These are phyloP conservation scores for Thermomucor indicae-seudaticae DNA, from an alignment of 371 early-diverging fungal genomes.

Conservation along the genomic window DNA sequence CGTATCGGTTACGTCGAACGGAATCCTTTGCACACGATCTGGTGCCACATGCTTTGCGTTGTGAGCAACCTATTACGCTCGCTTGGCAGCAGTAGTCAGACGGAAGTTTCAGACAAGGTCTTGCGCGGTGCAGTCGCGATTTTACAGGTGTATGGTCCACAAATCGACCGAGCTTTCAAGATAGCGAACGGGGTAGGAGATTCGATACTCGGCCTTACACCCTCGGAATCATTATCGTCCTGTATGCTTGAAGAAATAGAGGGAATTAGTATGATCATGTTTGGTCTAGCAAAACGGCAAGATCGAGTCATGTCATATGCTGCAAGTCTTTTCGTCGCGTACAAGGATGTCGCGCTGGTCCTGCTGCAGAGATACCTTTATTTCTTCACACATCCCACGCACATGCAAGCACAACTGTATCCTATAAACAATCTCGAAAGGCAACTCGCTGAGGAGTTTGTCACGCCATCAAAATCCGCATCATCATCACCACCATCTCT, in stretches of 20 bases:
- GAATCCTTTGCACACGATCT: constrained; percentile 33
- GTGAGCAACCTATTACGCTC: constrained; percentile 25
- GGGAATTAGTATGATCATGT: constrained; percentile 30
- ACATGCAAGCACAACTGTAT: constrained; percentile 40
- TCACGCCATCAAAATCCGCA: background rate
- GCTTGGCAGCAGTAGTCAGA: constrained; percentile 4
- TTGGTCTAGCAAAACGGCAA: constrained; percentile 19
- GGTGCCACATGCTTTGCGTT: constrained; percentile 39
- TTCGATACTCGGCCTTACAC: constrained; percentile 18
- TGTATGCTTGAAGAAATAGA: constrained; percentile 38
- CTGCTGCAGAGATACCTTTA: constrained; percentile 38
- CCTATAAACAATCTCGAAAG: constrained; percentile 31
- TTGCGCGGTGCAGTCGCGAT: constrained; percentile 18
- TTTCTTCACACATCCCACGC: constrained; percentile 37
- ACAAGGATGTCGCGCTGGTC: constrained; percentile 26
- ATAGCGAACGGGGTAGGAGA: constrained; percentile 24
- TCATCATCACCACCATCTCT: background rate
- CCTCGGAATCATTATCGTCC: constrained; percentile 31
- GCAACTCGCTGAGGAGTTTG: constrained; percentile 17
- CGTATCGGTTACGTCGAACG: constrained; percentile 17
- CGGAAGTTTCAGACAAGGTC: constrained; percentile 8
- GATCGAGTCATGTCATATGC: constrained; percentile 17
- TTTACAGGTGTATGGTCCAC: constrained; percentile 35
- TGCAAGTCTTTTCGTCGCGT: constrained; percentile 23
- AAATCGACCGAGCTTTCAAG: constrained; percentile 29